Base-by-base conservation (phyloP, 495 filamentous ascomycete genomes). In the Penicillium simplicissimum region DNA sequence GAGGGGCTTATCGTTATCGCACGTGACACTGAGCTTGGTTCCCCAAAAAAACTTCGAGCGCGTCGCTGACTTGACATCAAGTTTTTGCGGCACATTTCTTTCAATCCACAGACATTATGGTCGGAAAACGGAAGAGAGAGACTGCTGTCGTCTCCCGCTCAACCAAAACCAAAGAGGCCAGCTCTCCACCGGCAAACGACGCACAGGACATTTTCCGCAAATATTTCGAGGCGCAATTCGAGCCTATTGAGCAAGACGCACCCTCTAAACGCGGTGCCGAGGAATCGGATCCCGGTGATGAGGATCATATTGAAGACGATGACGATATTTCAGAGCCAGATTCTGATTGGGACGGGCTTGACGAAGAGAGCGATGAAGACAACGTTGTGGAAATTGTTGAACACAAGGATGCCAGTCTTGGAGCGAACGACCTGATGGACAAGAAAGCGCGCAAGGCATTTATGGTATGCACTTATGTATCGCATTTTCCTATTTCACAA, bases 201-300 rank as follows among this genome's bases (percentile, higher is more conserved):
- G 67, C 73, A 31, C 73, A 79, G 43, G 86, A 83, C 57, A 77
- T 89, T 36, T 87, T 98, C 63, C 86, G 86, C 59, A 87, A 86
- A 62, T 87, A 91, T 70, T 98, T 98, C 72, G 95, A 97, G 75
- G 84, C 88, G 9, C 87, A 88, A 66, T 98, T 96, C 74, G 84
- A 87, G 63, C 91, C 93, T 11, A 67, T 97, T 21, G 79, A 53
- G 23, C 8, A 8, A 13, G 34, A 80, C 65, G 61, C 63, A 60
- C 70, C 69, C 37, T 53, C 59, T 9, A 62, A 51, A 28, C 55
- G 64, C 6, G 15, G 59, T 17, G 35, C 58, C 4, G 47, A 63
- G 7, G 25, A 58, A 15, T 52, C 65, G 17, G 63, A 67, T 14
- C 57, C 54, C 42, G 69, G 78, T 19, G 60, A 61, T 6, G 65